These are phyloP conservation scores for Cryomyces antarcticus DNA, from an alignment of 495 filamentous ascomycete species.

Conservation along the genomic window DNA sequence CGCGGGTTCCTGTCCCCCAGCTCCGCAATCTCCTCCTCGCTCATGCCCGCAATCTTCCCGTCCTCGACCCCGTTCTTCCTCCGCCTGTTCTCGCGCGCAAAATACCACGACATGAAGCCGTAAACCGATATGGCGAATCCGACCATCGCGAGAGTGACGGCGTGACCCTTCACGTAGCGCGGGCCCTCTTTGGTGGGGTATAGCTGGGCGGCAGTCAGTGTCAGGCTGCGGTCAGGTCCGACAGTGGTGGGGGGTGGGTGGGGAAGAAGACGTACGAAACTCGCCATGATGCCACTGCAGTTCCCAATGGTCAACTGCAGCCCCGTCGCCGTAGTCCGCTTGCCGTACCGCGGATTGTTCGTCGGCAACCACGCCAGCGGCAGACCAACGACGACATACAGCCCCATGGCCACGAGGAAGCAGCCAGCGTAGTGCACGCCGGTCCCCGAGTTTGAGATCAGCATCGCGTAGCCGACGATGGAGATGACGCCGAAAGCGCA, in stretches of 20 bases:
- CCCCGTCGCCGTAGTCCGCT: constrained; percentile 41
- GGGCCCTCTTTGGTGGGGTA: constrained; percentile 22
- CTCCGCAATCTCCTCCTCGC: constrained; percentile 45
- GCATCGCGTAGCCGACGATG: constrained; percentile 46
- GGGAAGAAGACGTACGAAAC: constrained; percentile 35
- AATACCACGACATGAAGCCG: constrained; percentile 33
- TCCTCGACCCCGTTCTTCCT: constrained; percentile 33
- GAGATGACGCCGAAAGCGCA: constrained; percentile 35
- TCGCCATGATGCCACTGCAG: constrained; percentile 44
- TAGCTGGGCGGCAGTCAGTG: constrained; percentile 39
- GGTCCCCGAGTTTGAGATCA: constrained; percentile 35
- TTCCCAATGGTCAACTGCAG: constrained; percentile 61
- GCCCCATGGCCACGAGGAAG: constrained; percentile 46
- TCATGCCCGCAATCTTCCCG: constrained; percentile 30
- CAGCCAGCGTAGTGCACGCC: constrained; percentile 54
- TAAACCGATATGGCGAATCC: constrained; percentile 27
- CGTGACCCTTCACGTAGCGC: constrained; percentile 33
- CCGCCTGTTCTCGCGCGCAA: constrained; percentile 31
- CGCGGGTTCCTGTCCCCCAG: constrained; percentile 48
- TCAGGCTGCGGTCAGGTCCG: no score
- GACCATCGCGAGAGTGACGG: constrained; percentile 32
- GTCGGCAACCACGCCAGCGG: constrained; percentile 51
- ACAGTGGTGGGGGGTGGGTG: no score
- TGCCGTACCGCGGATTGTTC: constrained; percentile 37
- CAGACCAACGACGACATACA: constrained; percentile 50